Base-by-base conservation (phyloP, 345 rosid genomes). In the Euphorbia lathyris region DNA sequence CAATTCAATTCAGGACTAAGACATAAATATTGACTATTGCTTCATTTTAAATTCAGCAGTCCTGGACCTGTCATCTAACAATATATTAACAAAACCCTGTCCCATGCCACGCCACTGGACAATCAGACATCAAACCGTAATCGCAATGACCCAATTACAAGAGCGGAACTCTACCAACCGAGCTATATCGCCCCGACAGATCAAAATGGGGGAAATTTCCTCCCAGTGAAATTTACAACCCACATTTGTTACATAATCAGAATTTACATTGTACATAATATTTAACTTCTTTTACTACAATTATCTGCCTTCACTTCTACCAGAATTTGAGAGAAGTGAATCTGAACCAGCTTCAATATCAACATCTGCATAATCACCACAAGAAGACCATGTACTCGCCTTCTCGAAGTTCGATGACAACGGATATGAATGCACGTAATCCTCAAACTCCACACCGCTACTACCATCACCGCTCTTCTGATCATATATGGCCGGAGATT, bases 371-470 rank as follows among this genome's bases (percentile, higher is more conserved):
- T 60, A 83, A 34, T 83, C 79, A 26, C 60, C 79, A 5, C 61
- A 65, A 9, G 80, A 77, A 2, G 89, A 83, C 63, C 76, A 72
- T 1, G 71, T 48, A 38, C 83, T 78, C 16, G 51, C 77, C 64
- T 85, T 82, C 71, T 80, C 89, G 12, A 62, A 58, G 67, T 61
- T 72, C 1, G 84, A 78, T n/a, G 84, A 81, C 40, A 58, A 38
- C 9, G 69, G 80, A 68, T 71, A 79, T 0, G 96, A 86, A 76
- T 85, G 81, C 76, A 74, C 82, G 66, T 71, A 86, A 73, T 86
- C 90, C 51, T 84, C 88, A 48, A 76, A 76, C 60, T 78, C 81
- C 0, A 42, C 68, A 1, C 65, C 29, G 16, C 68, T 25, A 32
- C 72, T 61, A 6, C 66, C 32, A n/a, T 63, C 77, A 30, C 75